Evolutionary conservation across 208 protist species (phyloP).

Genomic region (Trypanosoma rangeli): DNA sequence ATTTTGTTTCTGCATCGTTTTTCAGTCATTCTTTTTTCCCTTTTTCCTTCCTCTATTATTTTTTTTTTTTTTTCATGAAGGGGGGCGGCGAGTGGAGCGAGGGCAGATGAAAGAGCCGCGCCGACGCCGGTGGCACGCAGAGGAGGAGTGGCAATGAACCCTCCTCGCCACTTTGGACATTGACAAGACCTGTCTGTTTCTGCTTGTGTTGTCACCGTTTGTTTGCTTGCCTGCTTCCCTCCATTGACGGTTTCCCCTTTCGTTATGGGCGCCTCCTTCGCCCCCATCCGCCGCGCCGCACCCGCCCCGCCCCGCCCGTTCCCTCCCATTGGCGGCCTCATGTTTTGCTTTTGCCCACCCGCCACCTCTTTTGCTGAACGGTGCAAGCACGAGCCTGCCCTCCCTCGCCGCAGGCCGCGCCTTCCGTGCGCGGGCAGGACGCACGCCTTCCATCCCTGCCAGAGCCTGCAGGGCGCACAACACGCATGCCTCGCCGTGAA

Average conservation of each 20-base stretch:
- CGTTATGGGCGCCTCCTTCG: no score
- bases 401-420: not conserved
- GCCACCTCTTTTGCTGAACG: not conserved
- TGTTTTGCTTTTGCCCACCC: not conserved
- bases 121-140: no score
- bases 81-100: no score
- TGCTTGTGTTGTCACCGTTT: no score
- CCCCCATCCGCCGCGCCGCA: no score
- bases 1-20: not conserved
- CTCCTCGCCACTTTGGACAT: no score
- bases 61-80: conserved; percentile 2
- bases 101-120: no score
- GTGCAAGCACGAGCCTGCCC: not conserved
- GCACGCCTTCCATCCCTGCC: not conserved
- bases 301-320: not conserved
- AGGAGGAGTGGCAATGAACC: no score
- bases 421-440: no score
- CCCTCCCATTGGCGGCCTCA: not conserved
- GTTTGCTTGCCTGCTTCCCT: no score
- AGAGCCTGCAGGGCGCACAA: not conserved
- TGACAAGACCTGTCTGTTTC: no score
- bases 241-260: no score
- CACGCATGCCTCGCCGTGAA: not conserved
- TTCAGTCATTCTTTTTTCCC: conserved; percentile 3
- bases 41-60: conserved; percentile 5